Base-by-base conservation (phyloP, 305 asterid species). In the Fraxinus sp. region DNA sequence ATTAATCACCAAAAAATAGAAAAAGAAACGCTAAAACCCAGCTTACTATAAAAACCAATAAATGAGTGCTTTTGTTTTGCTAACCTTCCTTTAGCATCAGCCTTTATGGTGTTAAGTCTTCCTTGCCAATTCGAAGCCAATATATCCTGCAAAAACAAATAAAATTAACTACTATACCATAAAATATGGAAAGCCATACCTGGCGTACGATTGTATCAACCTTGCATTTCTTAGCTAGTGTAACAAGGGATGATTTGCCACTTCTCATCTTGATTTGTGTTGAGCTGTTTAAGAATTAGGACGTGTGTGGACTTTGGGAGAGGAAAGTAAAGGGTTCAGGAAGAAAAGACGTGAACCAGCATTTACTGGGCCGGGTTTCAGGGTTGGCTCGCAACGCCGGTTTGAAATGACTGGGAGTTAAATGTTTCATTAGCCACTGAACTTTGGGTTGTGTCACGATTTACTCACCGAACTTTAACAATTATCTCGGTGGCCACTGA, bases 91-190 rank as follows among this genome's bases (percentile, higher is more conserved):
- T 85, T 66, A 66, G 96, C 92, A 81, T 95, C 99, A 70, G 91
- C 97, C 90, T 90, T 94, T 79, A 95, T 81, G 87, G 98, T 92
- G 86, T 90, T 91, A 22, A 95, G 97, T 52, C 11, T 89, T 37
- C 98, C 96, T 83, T 90, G 92, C 97, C 98, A 94, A 90, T 93
- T 94, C 39, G 99, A 90, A 64, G 92, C 92, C 89, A 94, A 78
- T 82, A 95, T 90, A 85, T 87, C 93, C 97, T 95, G 89, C 89
- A 81, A 68, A 46, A 64, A 78, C 4, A 75, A 9, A 28, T 39
- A 16, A 77, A 80, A 78, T 11, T 7, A 0, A 5, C 68, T 28
- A 64, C 11, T 28, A 26, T 35, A 44, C 76, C 66, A 62, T 35
- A 75, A 46, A 46, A 36, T 72, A 64, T 39, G 37, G 28, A 62